Evolutionary conservation across 495 filamentous ascomycete genomes (phyloP).

Genomic region (Penicillium desertorum): DNA sequence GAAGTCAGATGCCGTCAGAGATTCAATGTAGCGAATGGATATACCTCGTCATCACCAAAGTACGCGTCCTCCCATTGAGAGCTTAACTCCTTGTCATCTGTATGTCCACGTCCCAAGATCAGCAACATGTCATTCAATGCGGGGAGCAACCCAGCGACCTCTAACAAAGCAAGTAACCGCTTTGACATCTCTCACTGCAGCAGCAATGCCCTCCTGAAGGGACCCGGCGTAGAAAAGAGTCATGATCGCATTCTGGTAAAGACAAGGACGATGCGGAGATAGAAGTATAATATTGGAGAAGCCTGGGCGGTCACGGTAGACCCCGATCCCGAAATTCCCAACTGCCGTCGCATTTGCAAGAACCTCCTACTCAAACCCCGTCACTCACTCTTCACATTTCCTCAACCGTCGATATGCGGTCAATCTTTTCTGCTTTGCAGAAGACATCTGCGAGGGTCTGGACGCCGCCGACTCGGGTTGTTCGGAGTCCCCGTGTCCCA

Average conservation of each 20-base stretch:
- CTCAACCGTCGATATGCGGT: conserved; percentile 29
- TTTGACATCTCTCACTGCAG: conserved; percentile 66
- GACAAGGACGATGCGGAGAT: conserved; percentile 3
- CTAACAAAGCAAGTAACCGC: conserved; percentile 68
- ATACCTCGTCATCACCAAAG: conserved; percentile 60
- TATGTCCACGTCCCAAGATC: conserved; percentile 8
- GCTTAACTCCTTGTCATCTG: conserved; percentile 67
- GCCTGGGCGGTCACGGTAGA: conserved; percentile 12
- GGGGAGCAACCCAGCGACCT: conserved; percentile 54
- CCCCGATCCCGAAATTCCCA: conserved; percentile 18
- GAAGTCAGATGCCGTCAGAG: conserved; percentile 7
- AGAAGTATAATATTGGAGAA: conserved; percentile 19
- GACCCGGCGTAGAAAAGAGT: conserved; percentile 77
- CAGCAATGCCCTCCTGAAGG: conserved; percentile 73
- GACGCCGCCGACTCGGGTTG: conserved; percentile 21
- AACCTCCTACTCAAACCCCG: not conserved
- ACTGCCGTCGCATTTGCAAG: conserved; percentile 4
- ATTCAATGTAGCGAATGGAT: not conserved
- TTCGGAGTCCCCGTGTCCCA: conserved; percentile 19
- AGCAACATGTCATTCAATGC: conserved; percentile 34
- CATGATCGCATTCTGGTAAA: conserved; percentile 20
- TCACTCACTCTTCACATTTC: not conserved
- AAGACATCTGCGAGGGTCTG: conserved; percentile 26
- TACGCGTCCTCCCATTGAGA: conserved; percentile 74
- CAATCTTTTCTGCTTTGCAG: conserved; percentile 33